Percentiles rank a stretch among this genome's conserved stretches.
These are phyloP conservation scores for Aplosporella prunicola DNA, from an alignment of 2,329 filamentous ascomycete genomes.

Conservation along the genomic window DNA sequence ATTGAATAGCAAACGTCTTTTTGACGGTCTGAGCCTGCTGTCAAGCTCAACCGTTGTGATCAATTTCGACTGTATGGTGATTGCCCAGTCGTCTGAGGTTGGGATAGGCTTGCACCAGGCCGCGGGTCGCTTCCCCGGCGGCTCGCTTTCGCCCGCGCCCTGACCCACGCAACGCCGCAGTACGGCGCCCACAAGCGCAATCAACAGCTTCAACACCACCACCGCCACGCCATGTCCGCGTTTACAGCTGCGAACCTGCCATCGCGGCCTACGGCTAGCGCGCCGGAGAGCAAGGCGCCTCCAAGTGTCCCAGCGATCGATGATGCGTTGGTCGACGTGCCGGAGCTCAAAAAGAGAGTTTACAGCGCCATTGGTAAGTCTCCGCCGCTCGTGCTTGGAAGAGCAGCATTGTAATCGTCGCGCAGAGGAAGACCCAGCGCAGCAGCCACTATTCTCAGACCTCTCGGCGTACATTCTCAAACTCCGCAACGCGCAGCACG, in stretches of 20 bases:
- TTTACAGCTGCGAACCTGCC: constrained; percentile 7
- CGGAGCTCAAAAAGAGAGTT: constrained; percentile 28
- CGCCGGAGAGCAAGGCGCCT: too few species aligned
- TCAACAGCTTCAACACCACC: neutral
- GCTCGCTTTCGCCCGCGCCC: too few species aligned
- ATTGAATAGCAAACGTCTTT: too few species aligned
- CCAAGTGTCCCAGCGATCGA: constrained; percentile 6
- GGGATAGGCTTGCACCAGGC: too few species aligned
- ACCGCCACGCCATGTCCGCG: neutral
- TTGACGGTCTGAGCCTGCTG: too few species aligned
- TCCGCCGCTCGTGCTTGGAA: neutral
- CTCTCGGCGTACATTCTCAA: constrained; percentile 12
- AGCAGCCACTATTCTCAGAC: constrained; percentile 9
- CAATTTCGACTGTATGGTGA: too few species aligned
- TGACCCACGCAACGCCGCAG: too few species aligned
- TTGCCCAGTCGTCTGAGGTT: too few species aligned
- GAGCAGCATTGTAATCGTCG: neutral
- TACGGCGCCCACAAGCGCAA: neutral
- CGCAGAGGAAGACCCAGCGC: constrained; percentile 2
- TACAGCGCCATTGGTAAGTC: constrained; percentile 27
- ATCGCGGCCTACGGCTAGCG: constrained; percentile 5
- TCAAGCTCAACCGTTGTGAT: too few species aligned
- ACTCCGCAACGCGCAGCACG: constrained; percentile 1
- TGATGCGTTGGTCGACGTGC: constrained; percentile 24
- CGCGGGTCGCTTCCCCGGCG: too few species aligned